Evolutionary conservation across 805 yeast species (phyloP), one percentile per base, ranked within the genome.

Genomic region (Pichia occidentalis): DNA sequence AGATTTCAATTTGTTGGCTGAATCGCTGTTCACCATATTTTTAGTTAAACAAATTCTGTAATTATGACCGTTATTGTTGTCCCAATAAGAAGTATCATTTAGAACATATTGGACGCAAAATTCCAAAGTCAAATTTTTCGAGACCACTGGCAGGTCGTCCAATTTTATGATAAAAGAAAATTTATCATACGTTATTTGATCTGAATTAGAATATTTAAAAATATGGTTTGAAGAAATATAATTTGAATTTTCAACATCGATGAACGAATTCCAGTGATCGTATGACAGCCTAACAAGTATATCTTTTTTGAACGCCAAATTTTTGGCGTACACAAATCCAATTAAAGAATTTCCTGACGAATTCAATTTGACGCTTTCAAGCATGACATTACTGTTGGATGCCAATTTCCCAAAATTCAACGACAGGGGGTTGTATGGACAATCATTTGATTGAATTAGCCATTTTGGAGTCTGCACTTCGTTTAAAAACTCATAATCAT

Each of bases 91-190:
- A 4, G 32, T 20, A 11, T 59, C 60, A 37, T 47, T 46, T 14
- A 62, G 59, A 36, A 60, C 58, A 44, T 61, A 68, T 38, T 57
- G 59, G 38, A 67, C 53, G 44, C 73, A 68, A 37, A 67, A 60
- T 30, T 60, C 60, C 34, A 69, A 44, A 17, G 60, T 52, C 39
- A 70, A 37, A 4, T 29, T 21, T 23, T 52, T 41, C 18, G 44
- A 43, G 37, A 37, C 33, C 39, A 44, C 26, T 50, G 56, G 44
- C 41, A 59, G 36, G 42, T 61, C 48, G 36, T 55, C 53, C 29
- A 67, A 52, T 30, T 71, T 70, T 26, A 77, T 65, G 34, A 65
- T 64, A 50, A 77, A 75, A 34, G 67, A 65, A 55, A 77, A 68
- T 45, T 61, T 63, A 45, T 68, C 73, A 38, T 54, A 66, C 23